Evolutionary conservation across 257 asterid species (phyloP).

Genomic region (Prunella vulgaris): DNA sequence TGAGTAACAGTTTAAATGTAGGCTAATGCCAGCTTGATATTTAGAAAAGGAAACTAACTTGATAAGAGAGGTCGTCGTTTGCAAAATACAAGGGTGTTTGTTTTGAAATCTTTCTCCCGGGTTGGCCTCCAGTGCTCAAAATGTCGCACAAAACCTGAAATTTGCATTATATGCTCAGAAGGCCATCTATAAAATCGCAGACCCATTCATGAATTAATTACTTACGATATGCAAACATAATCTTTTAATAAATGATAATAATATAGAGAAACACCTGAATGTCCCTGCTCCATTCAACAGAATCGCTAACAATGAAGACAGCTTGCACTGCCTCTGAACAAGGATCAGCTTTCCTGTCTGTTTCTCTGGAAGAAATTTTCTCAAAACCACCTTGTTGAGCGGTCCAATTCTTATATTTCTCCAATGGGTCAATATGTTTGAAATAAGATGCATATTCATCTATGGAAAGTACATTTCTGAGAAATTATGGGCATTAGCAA

Average conservation of each 20-base stretch:
- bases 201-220: background rate
- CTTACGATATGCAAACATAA: slow-evolving; percentile 3
- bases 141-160: slow-evolving; percentile 88
- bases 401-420: slow-evolving; percentile 57
- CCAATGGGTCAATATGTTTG: slow-evolving; percentile 82
- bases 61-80: slow-evolving; percentile 86
- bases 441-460: slow-evolving; percentile 81
- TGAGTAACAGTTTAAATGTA: slow-evolving; percentile 24
- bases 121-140: slow-evolving; percentile 90
- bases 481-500: slow-evolving; percentile 22
- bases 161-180: slow-evolving; percentile 17
- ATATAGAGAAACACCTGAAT: slow-evolving; percentile 62
- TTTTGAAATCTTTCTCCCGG: slow-evolving; percentile 68
- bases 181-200: slow-evolving; percentile 6
- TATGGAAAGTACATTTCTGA: slow-evolving; percentile 72
- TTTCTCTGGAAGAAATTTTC: slow-evolving; percentile 26
- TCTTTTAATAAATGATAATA: slow-evolving; percentile 1
- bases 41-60: slow-evolving; percentile 41
- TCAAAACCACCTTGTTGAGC: slow-evolving; percentile 20
- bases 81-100: slow-evolving; percentile 91
- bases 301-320: slow-evolving; percentile 86
- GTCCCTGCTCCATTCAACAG: slow-evolving; percentile 98
- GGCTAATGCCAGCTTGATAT: background rate
- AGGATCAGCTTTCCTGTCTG: slow-evolving; percentile 34
- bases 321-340: slow-evolving; percentile 70